phyloP scores from a whole-genome alignment of 331 rosid species.

The Acacia concinna region DNA sequence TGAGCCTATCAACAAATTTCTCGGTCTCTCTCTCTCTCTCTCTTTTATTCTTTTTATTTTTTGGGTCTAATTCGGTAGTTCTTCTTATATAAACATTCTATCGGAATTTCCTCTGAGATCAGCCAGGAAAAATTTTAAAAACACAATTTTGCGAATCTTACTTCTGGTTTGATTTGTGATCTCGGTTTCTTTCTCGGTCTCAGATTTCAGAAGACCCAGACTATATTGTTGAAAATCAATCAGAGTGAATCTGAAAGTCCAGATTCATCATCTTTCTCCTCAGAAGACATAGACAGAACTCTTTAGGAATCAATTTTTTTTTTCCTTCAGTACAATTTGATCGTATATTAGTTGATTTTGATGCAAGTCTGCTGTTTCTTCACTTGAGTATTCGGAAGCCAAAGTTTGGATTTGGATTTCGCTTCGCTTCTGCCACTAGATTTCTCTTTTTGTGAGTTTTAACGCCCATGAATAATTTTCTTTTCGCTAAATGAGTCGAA shows the following conservation, averaged over 20 bases:
- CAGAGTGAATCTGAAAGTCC: constrained; percentile 41
- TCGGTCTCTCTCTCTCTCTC: not conserved
- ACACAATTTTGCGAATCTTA: not conserved
- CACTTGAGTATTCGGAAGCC: constrained; percentile 17
- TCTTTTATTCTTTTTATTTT: not conserved
- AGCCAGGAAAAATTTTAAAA: not conserved
- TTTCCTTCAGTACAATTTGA: not conserved
- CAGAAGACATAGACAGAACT: constrained; percentile 9
- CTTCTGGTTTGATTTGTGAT: constrained; percentile 35
- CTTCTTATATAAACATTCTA: constrained; percentile 37
- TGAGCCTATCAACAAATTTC: constrained; percentile 29
- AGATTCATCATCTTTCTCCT: constrained; percentile 27
- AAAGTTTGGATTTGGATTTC: constrained; percentile 29
- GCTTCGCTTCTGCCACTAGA: constrained; percentile 25
- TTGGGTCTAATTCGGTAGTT: not conserved
- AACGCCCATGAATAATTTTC: not conserved
- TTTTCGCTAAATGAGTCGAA: constrained; percentile 28
- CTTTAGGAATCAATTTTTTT: constrained; percentile 25
- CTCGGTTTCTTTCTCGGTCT: constrained; percentile 47
- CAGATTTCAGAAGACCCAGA: constrained; percentile 37
- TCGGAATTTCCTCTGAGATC: constrained; percentile 29
- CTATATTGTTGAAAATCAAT: constrained; percentile 42
- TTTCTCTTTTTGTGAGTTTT: not conserved
- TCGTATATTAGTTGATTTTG: constrained; percentile 22
- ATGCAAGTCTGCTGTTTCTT: constrained; percentile 14